These are phyloP conservation scores for Puccinia novopanici DNA, from an alignment of 1,284 basidiomycete species.

Conservation along the genomic window DNA sequence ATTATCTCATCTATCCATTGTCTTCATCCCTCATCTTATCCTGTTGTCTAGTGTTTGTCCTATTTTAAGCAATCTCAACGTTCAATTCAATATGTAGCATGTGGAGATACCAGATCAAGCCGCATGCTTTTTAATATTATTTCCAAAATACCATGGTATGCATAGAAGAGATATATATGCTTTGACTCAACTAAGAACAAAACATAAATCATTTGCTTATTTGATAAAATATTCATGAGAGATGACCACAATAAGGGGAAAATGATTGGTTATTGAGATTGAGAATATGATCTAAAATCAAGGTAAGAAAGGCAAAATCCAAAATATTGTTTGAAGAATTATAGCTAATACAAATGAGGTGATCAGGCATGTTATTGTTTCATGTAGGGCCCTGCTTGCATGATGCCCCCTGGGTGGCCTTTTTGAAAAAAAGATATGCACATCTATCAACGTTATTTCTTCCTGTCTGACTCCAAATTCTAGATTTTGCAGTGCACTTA, in stretches of 20 bases:
- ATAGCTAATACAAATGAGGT: constrained; percentile 15
- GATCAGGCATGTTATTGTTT: constrained; percentile 1
- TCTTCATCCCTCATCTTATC: too few species aligned
- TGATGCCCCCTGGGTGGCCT: neutral
- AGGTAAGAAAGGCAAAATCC: constrained; percentile 13
- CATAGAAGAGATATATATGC: neutral
- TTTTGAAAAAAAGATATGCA: neutral
- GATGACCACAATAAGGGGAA: neutral
- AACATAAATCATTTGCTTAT: neutral
- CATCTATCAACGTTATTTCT: neutral
- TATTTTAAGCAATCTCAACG: too few species aligned
- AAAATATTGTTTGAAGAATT: constrained; percentile 8
- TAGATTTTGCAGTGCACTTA: neutral
- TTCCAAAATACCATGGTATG: neutral
- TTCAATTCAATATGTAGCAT: too few species aligned
- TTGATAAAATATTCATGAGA: constrained; percentile 12
- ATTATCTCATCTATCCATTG: too few species aligned
- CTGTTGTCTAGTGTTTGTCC: too few species aligned
- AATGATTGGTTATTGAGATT: neutral
- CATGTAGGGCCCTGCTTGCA: neutral
- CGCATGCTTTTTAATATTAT: too few species aligned
- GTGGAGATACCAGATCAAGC: too few species aligned
- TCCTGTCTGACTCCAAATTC: neutral
- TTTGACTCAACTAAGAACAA: neutral
- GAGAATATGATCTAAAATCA: neutral